Evolutionary conservation across 225 moss, liverwort and hornwort species (phyloP), one percentile per base, ranked within the genome.

Genomic region (Pseudoscleropodium purum): DNA sequence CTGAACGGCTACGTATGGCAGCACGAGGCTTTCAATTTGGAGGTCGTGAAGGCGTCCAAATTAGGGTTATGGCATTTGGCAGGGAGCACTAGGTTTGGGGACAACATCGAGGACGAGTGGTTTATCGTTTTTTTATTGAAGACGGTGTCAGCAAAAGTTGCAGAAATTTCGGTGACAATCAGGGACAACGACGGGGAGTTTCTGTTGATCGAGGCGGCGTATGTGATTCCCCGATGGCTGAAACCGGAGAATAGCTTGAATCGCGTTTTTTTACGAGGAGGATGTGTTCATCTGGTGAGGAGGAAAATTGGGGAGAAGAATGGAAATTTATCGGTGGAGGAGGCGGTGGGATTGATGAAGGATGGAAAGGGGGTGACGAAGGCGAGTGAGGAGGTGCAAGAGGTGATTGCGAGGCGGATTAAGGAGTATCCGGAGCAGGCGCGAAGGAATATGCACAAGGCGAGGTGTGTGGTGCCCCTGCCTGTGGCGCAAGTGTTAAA

Each of bases 61-160:
- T 79, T 65, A 30, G 89, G 87, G 81, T n/a, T 75, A 39, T 87
- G 92, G 86, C 92, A 96, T 89, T 93, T 99, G 57, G 77, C 82
- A 33, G 99, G 99, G 83, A 94, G 92, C 81, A 92, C 93, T 49
- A 89, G 91, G 78, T 97, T 94, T 74, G 97, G 97, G 84, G 99
- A 99, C 80, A 99, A 97, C 47, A 90, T 99, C 49, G 97, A 97
- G 90, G 97, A 97, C 84, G 97, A 99, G 93, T 99, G 99, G 97
- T 93, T 99, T 43, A 85, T 96, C 8, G 97, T 96, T 7, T 97
- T 88, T 83, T 84, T 99, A 79, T 72, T 97, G 86, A 90, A 90
- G 27, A 90, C 85, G 75, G 92, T 92, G 49, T 95, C 96, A 33
- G 91, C 94, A 12, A 93, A 84, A 85, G 6, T 96, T 84, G 61